Evolutionary conservation across 768 basidiomycete genomes (phyloP).

Genomic region (Kwoniella sp.): DNA sequence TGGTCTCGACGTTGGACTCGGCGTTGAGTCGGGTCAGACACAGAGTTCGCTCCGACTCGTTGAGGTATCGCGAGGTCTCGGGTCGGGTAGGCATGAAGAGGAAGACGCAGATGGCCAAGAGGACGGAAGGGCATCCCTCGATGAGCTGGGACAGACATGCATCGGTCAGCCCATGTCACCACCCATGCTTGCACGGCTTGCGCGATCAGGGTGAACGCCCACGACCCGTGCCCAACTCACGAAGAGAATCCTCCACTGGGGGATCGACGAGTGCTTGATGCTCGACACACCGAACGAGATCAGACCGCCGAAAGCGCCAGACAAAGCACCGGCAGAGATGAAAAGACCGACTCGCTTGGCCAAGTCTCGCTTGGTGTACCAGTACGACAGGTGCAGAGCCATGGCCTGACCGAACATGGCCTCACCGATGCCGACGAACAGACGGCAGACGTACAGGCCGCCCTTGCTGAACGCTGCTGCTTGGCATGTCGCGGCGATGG

Average conservation of each 20-base stretch:
- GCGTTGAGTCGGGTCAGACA: slow-evolving; percentile 48
- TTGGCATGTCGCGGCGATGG: slow-evolving; percentile 50
- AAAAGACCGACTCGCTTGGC: slow-evolving; percentile 52
- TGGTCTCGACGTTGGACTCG: slow-evolving; percentile 30
- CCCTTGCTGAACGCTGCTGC: slow-evolving; percentile 46
- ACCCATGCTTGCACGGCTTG: too few relatives aligned
- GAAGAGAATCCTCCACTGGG: slow-evolving; percentile 50
- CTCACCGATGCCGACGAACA: slow-evolving; percentile 49
- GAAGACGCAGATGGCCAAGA: slow-evolving; percentile 50
- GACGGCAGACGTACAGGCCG: slow-evolving; percentile 49
- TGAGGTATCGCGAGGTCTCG: slow-evolving; percentile 48
- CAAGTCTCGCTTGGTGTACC: slow-evolving; percentile 50
- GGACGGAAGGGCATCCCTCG: slow-evolving; percentile 50
- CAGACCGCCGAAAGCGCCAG: slow-evolving; percentile 48
- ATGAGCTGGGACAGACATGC: slow-evolving; percentile 41
- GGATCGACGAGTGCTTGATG: slow-evolving; percentile 37
- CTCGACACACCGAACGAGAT: slow-evolving; percentile 36
- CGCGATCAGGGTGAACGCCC: too few relatives aligned
- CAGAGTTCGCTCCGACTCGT: slow-evolving; percentile 49
- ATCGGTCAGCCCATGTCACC: too few relatives aligned
- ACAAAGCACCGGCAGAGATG: slow-evolving; percentile 49
- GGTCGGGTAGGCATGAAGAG: slow-evolving; percentile 52
- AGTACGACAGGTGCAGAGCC: slow-evolving; percentile 44
- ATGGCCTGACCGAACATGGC: slow-evolving; percentile 49
- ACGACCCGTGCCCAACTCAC: too few relatives aligned